Percentiles rank a stretch among this genome's conserved stretches.
phyloP scores from a whole-genome alignment of 441 rosid genomes.

The Dalechampia spathulata region DNA sequence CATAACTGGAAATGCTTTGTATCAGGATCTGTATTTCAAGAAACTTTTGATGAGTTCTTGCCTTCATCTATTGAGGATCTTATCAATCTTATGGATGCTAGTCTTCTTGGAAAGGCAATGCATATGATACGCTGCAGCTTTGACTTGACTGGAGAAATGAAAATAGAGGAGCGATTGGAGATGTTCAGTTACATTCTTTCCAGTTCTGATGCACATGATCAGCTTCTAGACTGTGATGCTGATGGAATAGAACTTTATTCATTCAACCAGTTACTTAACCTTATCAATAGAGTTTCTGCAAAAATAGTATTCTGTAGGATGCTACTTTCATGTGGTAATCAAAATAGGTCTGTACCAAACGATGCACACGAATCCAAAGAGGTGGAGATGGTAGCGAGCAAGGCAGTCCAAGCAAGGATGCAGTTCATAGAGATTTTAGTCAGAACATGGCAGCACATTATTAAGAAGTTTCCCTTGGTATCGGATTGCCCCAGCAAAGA shows the following conservation, averaged over 20 bases:
- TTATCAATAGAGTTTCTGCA: conserved; percentile 49
- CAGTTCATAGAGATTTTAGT: conserved; percentile 48
- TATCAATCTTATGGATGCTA: conserved; percentile 43
- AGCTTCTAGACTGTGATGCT: conserved; percentile 51
- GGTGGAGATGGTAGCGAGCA: conserved; percentile 23
- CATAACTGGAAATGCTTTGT: conserved; percentile 58
- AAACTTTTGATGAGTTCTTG: conserved; percentile 40
- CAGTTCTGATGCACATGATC: conserved; percentile 29
- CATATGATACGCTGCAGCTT: conserved; percentile 55
- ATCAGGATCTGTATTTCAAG: conserved; percentile 46
- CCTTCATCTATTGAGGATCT: conserved; percentile 50
- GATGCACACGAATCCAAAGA: conserved; percentile 28
- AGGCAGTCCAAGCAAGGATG: conserved; percentile 36
- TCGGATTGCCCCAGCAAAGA: conserved; percentile 25
- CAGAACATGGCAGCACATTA: conserved; percentile 54
- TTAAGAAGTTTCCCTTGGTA: conserved; percentile 40
- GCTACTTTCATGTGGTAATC: conserved; percentile 45
- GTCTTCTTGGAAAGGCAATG: conserved; percentile 73
- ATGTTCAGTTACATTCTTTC: conserved; percentile 47
- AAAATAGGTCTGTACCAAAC: conserved; percentile 19
- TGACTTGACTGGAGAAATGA: conserved; percentile 38
- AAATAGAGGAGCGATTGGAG: conserved; percentile 40
- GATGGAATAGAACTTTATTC: conserved; percentile 41
- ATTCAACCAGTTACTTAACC: conserved; percentile 39
- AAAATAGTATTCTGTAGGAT: conserved; percentile 52